Evolutionary conservation across 177 flowering plant species (phyloP).

Genomic region (Vitis hybrid): DNA sequence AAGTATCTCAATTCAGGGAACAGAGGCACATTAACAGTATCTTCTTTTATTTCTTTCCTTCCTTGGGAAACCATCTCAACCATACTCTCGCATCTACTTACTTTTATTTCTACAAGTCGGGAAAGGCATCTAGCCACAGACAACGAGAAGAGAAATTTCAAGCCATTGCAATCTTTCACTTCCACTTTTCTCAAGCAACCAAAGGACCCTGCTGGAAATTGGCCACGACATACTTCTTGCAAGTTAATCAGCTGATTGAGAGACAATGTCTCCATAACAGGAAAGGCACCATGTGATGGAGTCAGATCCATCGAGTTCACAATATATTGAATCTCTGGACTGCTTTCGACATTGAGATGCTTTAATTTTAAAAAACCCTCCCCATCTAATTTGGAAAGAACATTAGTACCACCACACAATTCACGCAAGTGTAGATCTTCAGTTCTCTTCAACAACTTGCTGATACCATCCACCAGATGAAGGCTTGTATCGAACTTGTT

Average conservation of each 20-base stretch:
- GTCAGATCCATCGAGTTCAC: no score
- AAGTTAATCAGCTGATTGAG: not conserved
- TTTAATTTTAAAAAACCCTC: not conserved
- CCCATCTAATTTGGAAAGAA: not conserved
- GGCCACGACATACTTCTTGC: not conserved
- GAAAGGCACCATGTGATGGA: not conserved
- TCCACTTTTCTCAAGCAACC: conserved; percentile 1
- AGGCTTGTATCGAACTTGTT: no score
- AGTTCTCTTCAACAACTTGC: no score
- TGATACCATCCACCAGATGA: no score
- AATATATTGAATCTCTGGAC: no score
- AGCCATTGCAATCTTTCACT: not conserved
- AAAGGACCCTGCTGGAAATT: not conserved
- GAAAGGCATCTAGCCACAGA: no score
- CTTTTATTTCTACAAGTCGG: no score
- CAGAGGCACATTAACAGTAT: not conserved
- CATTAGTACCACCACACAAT: not conserved
- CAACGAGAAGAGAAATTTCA: no score
- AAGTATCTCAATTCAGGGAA: no score
- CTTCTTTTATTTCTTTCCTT: not conserved
- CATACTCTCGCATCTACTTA: no score
- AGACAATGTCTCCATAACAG: not conserved
- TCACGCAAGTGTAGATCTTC: no score
- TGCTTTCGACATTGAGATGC: not conserved
- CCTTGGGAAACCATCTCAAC: not conserved